These are phyloP conservation scores for Croton laevigatus DNA, from an alignment of 441 rosid species.

Conservation along the genomic window DNA sequence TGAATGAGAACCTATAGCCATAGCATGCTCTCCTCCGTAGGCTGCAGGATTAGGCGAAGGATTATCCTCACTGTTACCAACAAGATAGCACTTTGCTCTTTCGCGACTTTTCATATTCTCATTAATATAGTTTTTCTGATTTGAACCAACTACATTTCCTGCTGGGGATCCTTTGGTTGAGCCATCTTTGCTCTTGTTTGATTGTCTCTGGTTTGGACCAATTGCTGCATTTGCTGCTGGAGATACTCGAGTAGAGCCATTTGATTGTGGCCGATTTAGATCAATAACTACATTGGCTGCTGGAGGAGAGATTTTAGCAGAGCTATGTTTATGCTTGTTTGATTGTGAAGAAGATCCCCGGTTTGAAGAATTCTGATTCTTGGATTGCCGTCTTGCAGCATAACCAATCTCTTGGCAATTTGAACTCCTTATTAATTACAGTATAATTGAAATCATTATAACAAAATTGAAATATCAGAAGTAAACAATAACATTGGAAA, in stretches of 20 bases:
- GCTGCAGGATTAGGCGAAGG: not conserved
- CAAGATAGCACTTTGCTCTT: not conserved
- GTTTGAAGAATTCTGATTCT: slow-evolving; percentile 11
- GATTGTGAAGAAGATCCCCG: not conserved
- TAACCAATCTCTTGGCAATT: slow-evolving; percentile 68
- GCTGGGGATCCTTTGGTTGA: not conserved
- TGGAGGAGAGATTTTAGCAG: not conserved
- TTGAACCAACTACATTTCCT: not conserved
- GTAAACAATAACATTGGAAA: not conserved
- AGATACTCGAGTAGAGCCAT: no score
- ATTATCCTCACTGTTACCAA: not conserved
- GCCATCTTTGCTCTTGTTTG: not conserved
- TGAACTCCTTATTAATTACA: slow-evolving; percentile 33
- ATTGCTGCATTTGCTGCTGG: no score
- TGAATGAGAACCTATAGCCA: not conserved
- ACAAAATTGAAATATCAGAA: not conserved
- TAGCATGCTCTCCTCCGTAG: no score
- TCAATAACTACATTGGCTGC: no score
- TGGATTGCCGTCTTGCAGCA: slow-evolving; percentile 37
- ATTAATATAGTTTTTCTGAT: not conserved
- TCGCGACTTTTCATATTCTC: not conserved
- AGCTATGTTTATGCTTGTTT: not conserved
- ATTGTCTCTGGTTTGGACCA: no score
- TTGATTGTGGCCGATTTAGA: no score
- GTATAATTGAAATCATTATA: slow-evolving; percentile 1